A percentile compares a stretch with the other conserved stretches of the same genome.
Conservation (phyloP, 345 rosid genomes). For the Citropsis articulata region DNA sequence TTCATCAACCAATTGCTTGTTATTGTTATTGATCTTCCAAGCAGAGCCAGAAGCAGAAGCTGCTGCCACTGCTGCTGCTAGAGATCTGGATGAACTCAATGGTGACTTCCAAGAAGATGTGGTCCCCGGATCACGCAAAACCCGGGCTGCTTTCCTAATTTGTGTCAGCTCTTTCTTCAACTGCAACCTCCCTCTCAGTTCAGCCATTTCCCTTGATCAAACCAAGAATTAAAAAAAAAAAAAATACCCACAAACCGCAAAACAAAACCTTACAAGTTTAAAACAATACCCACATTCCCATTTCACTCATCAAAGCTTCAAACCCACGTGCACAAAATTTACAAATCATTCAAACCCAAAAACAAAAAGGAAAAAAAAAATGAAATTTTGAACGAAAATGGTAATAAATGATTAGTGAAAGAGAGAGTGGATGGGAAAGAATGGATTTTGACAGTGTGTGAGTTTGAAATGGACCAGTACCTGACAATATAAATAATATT, state of each 20-base stretch:
- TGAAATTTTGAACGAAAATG: conserved; percentile 16
- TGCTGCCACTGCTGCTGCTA: conserved; percentile 24
- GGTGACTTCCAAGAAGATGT: conserved; percentile 82
- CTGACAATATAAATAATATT: not conserved
- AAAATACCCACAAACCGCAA: not conserved
- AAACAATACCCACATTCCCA: conserved; percentile 9
- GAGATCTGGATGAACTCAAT: conserved; percentile 67
- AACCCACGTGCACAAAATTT: not conserved
- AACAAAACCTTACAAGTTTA: not conserved
- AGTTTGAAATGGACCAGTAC: not conserved
- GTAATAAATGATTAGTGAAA: not conserved
- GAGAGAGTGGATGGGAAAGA: not conserved
- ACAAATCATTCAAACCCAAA: not conserved
- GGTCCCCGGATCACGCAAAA: conserved; percentile 91
- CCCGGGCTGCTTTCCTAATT: conserved; percentile 83
- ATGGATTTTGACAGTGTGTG: not conserved
- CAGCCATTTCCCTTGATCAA: conserved; percentile 40
- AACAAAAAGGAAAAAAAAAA: not conserved
- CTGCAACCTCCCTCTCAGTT: conserved; percentile 60
- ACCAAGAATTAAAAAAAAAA: not conserved
- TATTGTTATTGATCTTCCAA: not conserved
- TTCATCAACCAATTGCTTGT: conserved; percentile 7
- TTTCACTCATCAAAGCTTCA: conserved; percentile 10
- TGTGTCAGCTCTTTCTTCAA: conserved; percentile 87
- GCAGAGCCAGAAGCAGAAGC: conserved; percentile 16